Evolutionary conservation across 805 yeast species (phyloP).

Genomic region (Lachancea fermentati): DNA sequence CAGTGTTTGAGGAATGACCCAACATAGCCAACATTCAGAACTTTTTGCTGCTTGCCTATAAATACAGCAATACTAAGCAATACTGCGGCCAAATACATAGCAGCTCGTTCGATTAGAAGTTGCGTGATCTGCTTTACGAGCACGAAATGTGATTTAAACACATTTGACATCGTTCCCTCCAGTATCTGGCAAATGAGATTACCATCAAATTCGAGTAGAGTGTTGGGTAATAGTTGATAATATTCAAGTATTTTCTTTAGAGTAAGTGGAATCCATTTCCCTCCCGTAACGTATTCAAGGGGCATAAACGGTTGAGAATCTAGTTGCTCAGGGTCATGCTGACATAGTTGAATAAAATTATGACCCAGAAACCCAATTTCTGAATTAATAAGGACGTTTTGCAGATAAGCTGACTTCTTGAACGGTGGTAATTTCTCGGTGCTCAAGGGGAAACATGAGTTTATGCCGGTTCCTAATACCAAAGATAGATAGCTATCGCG

Average conservation of each 20-base stretch:
- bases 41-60: background rate
- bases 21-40: slow-evolving; percentile 22
- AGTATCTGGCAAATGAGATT: slow-evolving; percentile 15
- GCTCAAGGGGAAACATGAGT: slow-evolving; percentile 40
- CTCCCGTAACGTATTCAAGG: slow-evolving; percentile 25
- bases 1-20: slow-evolving; percentile 26
- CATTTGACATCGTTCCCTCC: slow-evolving; percentile 1
- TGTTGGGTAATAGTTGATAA: slow-evolving; percentile 8
- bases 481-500: slow-evolving; percentile 41
- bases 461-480: slow-evolving; percentile 67
- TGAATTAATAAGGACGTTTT: slow-evolving; percentile 18
- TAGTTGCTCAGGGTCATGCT: slow-evolving; percentile 15
- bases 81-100: slow-evolving; percentile 21
- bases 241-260: slow-evolving; percentile 15
- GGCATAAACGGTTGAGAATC: slow-evolving; percentile 22
- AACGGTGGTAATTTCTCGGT: slow-evolving; percentile 12
- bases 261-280: slow-evolving; percentile 25
- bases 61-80: slow-evolving; percentile 14
- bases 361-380: slow-evolving; percentile 29
- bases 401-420: slow-evolving; percentile 7
- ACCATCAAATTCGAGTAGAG: slow-evolving; percentile 18
- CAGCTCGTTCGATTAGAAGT: slow-evolving; percentile 22
- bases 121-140: slow-evolving; percentile 11
- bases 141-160: background rate
- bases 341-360: slow-evolving; percentile 13